Base-by-base conservation (phyloP, 768 basidiomycete genomes). In the Suillus subalutaceus region DNA sequence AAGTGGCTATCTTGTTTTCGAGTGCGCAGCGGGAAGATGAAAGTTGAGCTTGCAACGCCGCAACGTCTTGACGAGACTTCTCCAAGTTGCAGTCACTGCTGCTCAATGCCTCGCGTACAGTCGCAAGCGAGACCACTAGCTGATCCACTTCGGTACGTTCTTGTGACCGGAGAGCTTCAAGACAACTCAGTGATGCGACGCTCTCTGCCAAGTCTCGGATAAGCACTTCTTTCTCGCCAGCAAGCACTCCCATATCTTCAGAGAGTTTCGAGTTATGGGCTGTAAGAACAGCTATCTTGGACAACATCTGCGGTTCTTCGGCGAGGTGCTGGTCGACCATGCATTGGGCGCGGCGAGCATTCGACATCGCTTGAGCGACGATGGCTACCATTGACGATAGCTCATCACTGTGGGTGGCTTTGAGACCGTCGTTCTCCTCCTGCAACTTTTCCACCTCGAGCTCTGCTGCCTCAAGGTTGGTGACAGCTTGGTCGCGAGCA, bases 401-500 rank as follows among this genome's bases (percentile, higher is more conserved):
- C 32, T 79, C 72, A n/a, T 63, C 68, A 20, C 82, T 79, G 23
- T 77, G 73, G 26, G 79, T 73, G 15, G 73, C 46, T 20, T 58
- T 65, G 40, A 66, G 55, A 30, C 62, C 56, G 37, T 72, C 63
- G 18, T 74, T 18, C 35, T 75, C 70, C 37, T 72, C 75, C 53
- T 79, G 77, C 37, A 82, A 66, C n/a, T 68, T 74, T 72, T 89
- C 92, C 61, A 86, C 67, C 67, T 87, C 85, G 50, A 87, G 83
- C 70, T 93, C 92, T 66, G 89, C 73, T n/a, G 75, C 76, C 64
- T 93, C 93, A 35, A 84, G 74, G 66, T 79, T 80, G 63, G 73
- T 71, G 52, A 88, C 73, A 6, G 91, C 90, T 32, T 83, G 82
- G 74, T 94, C 90, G 43, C 93, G 82, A 26, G 89, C 85, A 63